Evolutionary conservation across 2,329 filamentous ascomycete genomes (phyloP).

Genomic region (Fusarium citri): DNA sequence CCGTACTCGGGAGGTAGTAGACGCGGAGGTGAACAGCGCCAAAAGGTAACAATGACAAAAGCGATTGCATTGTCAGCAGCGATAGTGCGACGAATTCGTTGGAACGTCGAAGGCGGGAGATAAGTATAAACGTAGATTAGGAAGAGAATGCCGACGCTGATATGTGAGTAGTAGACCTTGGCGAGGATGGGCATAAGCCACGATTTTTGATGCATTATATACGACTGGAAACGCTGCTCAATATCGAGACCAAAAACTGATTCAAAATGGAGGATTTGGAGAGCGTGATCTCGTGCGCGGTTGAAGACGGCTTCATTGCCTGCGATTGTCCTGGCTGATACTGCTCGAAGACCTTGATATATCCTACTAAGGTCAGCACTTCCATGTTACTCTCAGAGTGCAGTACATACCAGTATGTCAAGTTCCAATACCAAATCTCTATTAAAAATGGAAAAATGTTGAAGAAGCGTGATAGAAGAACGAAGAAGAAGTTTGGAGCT

Average conservation of each 20-base stretch:
- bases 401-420: conserved; percentile 49
- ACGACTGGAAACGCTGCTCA: conserved; percentile 55
- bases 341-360: conserved; percentile 58
- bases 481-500: conserved; percentile 42
- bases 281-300: conserved; percentile 54
- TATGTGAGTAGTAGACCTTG: conserved; percentile 60
- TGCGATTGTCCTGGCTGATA: conserved; percentile 56
- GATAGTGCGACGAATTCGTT: conserved; percentile 58
- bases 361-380: conserved; percentile 43
- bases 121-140: conserved; percentile 61
- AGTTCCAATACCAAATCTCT: conserved; percentile 54
- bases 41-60: conserved; percentile 60
- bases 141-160: conserved; percentile 58
- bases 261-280: conserved; percentile 56
- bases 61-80: conserved; percentile 62
- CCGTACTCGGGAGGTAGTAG: conserved; percentile 60
- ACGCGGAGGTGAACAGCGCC: conserved; percentile 61
- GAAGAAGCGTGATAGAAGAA: conserved; percentile 48
- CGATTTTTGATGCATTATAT: conserved; percentile 51
- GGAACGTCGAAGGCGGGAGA: conserved; percentile 54
- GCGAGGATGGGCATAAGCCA: conserved; percentile 56
- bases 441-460: conserved; percentile 49
- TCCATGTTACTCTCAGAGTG: no score
- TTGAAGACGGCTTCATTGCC: conserved; percentile 54
- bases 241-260: conserved; percentile 52